A percentile compares a stretch with the other conserved stretches of the same genome.
These are phyloP conservation scores for Geosmithia flava DNA, from an alignment of 2,329 filamentous ascomycete genomes.

Conservation along the genomic window DNA sequence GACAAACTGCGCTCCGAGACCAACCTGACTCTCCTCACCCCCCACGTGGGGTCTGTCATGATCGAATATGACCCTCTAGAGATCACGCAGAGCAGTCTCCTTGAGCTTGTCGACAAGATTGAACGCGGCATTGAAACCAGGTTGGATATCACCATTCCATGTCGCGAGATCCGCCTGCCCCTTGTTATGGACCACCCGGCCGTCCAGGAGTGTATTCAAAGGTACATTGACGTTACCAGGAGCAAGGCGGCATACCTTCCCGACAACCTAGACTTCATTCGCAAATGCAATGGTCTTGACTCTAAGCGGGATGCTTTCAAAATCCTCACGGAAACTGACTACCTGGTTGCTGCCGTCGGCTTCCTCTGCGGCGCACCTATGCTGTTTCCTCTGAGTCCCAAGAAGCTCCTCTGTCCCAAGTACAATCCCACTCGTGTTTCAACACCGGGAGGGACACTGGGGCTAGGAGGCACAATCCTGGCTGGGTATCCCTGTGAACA, in stretches of 20 bases:
- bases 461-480: slow-evolving; percentile 16
- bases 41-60: slow-evolving; percentile 8
- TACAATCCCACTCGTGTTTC: slow-evolving; percentile 16
- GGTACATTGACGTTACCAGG: slow-evolving; percentile 47
- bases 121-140: slow-evolving; percentile 7
- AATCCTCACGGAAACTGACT: slow-evolving; percentile 9
- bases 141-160: slow-evolving; percentile 6
- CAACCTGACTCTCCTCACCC: neutral
- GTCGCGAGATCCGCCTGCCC: slow-evolving; percentile 14
- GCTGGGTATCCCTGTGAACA: slow-evolving; percentile 18
- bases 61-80: slow-evolving; percentile 8
- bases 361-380: slow-evolving; percentile 23
- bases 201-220: slow-evolving; percentile 21
- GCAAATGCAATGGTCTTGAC: slow-evolving; percentile 20
- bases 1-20: slow-evolving; percentile 2
- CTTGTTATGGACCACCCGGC: slow-evolving; percentile 16
- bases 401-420: slow-evolving; percentile 10
- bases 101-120: slow-evolving; percentile 4
- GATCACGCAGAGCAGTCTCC: slow-evolving; percentile 5
- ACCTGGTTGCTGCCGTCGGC: slow-evolving; percentile 13
- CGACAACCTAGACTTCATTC: slow-evolving; percentile 41
- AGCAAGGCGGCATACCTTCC: slow-evolving; percentile 47
- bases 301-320: slow-evolving; percentile 13
- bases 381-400: slow-evolving; percentile 2
- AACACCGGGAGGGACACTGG: slow-evolving; percentile 18